Evolutionary conservation across 768 basidiomycete genomes (phyloP), one percentile per base, ranked within the genome.

Genomic region (Chlorophyllum brunneum): DNA sequence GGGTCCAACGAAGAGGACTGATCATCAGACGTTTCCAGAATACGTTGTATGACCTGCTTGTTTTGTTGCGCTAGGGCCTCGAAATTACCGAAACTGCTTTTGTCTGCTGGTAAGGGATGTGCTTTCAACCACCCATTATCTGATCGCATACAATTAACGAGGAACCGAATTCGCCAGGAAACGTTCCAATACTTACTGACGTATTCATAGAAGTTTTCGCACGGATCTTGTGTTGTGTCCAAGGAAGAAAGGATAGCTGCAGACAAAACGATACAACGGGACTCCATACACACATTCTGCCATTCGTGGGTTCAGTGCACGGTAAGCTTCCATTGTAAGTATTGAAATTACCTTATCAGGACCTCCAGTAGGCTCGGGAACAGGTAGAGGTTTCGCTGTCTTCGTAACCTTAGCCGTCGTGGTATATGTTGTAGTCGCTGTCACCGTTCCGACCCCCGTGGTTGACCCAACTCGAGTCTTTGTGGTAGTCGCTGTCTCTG

Each of bases 151-250:
- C 18, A 48, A 22, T 45, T n/a, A 10, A 54, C 20, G 16, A 43
- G 23, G 4, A 15, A 8, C 9, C 7, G 29, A 4, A 30, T 20
- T 5, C 10, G 26, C 13, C 8, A 27, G 2, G 26, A 5, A 16
- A 30, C 18, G 5, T 5, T 31, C 9, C 15, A n/a, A 43, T 7
- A 83, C 91, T 61, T 62, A 95, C 93, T 95, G 8, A 94, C 83
- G 69, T 85, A 98, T 57, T 86, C 81, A 63, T 94, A 98, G 66
- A 98, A 97, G 68, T 93, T 87, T 59, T 98, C 90, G 67, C 97
- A 99, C 0, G 97, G 97, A 63, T 98, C 93, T 58, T 87, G 78
- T 7, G 82, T 73, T 8, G 78, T 78, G 63, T 99, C 95, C 18
- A 98, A 68, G 0, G 83, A 83, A 16, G 85, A 80, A 11, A 98